Percentiles rank a stretch among this genome's conserved stretches.
Evolutionary conservation across 768 basidiomycete genomes (phyloP).

Genomic region (Sporobolomyces phaffii): DNA sequence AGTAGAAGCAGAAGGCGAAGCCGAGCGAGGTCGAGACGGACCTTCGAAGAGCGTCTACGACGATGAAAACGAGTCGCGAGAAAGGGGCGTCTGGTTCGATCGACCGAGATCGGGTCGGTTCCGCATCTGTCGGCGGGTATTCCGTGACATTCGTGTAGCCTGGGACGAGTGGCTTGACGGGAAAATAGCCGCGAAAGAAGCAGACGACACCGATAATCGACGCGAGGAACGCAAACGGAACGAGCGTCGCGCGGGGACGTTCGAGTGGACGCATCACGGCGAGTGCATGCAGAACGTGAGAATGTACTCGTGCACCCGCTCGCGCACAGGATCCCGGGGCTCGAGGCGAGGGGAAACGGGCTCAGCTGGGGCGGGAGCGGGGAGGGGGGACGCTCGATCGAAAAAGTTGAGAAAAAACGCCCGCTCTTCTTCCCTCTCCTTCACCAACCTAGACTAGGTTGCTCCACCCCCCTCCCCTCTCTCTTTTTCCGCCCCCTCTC

Average conservation of each 20-base stretch:
- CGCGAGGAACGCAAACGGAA: not conserved
- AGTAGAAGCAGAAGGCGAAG: not conserved
- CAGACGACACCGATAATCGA: not conserved
- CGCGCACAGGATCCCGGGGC: too few relatives aligned
- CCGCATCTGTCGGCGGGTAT: not conserved
- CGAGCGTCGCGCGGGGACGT: not conserved
- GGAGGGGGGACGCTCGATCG: too few relatives aligned
- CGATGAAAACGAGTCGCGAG: constrained; percentile 30
- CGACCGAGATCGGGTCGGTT: not conserved
- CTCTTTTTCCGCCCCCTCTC: not conserved
- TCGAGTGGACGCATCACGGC: not conserved
- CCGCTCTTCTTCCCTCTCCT: not conserved
- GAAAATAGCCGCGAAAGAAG: constrained; percentile 31
- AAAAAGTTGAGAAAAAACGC: not conserved
- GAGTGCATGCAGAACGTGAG: not conserved
- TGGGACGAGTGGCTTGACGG: constrained; percentile 26
- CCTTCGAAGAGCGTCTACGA: constrained; percentile 35
- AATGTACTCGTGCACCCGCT: too few relatives aligned
- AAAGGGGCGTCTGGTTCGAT: not conserved
- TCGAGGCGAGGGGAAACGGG: too few relatives aligned
- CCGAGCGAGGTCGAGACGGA: constrained; percentile 7
- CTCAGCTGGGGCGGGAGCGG: too few relatives aligned
- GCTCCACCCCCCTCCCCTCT: not conserved
- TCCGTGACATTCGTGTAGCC: not conserved
- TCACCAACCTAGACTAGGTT: constrained; percentile 2